These are phyloP conservation scores for Melaleuca alternifolia DNA, from an alignment of 345 rosid genomes.

Conservation along the genomic window DNA sequence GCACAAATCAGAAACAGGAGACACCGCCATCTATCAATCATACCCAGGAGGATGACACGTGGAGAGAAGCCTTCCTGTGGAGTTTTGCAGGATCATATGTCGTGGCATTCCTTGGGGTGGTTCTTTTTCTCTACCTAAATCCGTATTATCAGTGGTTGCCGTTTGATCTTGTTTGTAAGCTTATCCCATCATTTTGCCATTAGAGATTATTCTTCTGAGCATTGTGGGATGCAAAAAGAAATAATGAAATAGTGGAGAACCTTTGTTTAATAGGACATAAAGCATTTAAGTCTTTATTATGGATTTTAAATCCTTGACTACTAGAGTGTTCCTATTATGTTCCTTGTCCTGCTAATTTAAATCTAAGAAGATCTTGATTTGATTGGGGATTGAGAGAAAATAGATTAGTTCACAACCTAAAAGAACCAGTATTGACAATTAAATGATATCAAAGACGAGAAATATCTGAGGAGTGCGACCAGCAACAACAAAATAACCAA, in stretches of 20 bases:
- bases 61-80: not conserved
- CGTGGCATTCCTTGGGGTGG: not conserved
- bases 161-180: not conserved
- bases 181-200: not conserved
- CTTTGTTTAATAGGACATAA: not conserved
- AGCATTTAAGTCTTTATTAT: not conserved
- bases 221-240: not conserved
- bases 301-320: not conserved
- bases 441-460: not conserved
- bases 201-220: not conserved
- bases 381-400: too few relatives aligned
- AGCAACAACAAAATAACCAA: not conserved
- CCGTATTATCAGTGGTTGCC: not conserved
- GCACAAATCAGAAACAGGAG: accelerated
- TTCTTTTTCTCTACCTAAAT: not conserved
- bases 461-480: not conserved
- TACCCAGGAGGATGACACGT: not conserved
- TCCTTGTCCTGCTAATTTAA: not conserved
- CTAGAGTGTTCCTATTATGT: not conserved
- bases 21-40: not conserved
- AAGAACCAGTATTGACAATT: not conserved
- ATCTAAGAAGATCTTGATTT: too few relatives aligned
- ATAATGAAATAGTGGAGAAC: not conserved
- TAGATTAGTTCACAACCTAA: too few relatives aligned
- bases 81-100: not conserved